These are phyloP conservation scores for Cordyceps javanica DNA, from an alignment of 2,329 filamentous ascomycete genomes.

Conservation along the genomic window DNA sequence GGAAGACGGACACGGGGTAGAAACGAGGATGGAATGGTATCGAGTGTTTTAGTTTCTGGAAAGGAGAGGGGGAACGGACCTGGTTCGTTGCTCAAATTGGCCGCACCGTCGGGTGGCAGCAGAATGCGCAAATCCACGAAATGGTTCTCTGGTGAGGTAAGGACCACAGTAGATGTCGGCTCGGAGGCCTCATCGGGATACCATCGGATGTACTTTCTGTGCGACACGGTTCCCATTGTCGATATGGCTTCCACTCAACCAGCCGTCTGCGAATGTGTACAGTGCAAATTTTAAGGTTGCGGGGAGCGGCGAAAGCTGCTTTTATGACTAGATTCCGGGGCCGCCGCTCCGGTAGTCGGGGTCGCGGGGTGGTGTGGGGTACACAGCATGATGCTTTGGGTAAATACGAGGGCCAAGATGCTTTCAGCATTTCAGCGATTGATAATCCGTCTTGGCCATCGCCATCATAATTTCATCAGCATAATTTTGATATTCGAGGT, in stretches of 20 bases:
- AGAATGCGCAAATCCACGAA: constrained; percentile 59
- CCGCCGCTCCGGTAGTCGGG: constrained; percentile 8
- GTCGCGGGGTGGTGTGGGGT: constrained; percentile 7
- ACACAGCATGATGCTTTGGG: not conserved
- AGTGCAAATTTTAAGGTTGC: not conserved
- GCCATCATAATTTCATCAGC: not conserved
- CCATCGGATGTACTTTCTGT: constrained; percentile 55
- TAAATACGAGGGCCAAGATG: not conserved
- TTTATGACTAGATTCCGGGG: constrained; percentile 5
- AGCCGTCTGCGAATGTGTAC: not conserved
- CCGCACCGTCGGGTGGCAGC: constrained; percentile 19
- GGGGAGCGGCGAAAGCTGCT: not conserved
- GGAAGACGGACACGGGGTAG: not conserved
- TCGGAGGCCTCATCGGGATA: constrained; percentile 45
- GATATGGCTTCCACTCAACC: not conserved
- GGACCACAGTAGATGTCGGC: constrained; percentile 57
- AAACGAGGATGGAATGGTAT: not conserved
- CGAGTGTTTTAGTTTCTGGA: too few relatives aligned
- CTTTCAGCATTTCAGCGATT: not conserved
- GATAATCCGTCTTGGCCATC: not conserved
- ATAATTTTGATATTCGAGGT: not conserved
- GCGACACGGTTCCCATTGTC: constrained; percentile 45
- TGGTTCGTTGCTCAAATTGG: not conserved
- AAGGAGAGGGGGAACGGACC: not conserved
- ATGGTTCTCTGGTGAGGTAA: constrained; percentile 50